These are phyloP conservation scores for Hymenoscyphus repandus DNA, from an alignment of 2,329 filamentous ascomycete genomes.

Conservation along the genomic window DNA sequence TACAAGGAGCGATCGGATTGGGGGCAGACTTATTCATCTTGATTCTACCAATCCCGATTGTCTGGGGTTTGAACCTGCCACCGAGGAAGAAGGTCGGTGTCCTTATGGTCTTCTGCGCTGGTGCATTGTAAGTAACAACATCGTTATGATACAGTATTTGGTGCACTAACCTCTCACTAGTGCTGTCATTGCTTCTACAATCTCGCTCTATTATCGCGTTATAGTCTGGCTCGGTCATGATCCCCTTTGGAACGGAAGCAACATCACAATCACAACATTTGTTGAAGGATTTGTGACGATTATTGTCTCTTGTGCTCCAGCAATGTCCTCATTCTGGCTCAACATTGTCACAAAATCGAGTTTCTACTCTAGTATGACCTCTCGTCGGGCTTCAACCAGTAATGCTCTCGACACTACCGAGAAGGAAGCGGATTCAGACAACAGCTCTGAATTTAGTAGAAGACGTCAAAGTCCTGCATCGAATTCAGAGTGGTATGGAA, in stretches of 20 bases:
- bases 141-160: background rate
- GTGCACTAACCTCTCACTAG: background rate
- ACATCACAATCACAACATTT: background rate
- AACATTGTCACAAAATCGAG: background rate
- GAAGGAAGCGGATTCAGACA: background rate
- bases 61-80: background rate
- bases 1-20: background rate
- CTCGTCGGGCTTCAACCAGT: background rate
- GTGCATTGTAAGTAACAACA: background rate
- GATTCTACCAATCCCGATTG: background rate
- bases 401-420: background rate
- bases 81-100: background rate
- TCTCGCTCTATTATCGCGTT: background rate
- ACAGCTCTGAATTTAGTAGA: background rate
- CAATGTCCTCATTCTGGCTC: background rate
- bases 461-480: background rate
- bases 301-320: background rate
- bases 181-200: background rate
- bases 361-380: background rate
- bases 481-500: background rate
- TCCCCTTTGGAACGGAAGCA: background rate
- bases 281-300: background rate
- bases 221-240: background rate
- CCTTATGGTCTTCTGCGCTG: background rate
- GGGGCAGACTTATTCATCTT: background rate